Base-by-base conservation (phyloP, 306 rosid species). In the Geum urbanum region DNA sequence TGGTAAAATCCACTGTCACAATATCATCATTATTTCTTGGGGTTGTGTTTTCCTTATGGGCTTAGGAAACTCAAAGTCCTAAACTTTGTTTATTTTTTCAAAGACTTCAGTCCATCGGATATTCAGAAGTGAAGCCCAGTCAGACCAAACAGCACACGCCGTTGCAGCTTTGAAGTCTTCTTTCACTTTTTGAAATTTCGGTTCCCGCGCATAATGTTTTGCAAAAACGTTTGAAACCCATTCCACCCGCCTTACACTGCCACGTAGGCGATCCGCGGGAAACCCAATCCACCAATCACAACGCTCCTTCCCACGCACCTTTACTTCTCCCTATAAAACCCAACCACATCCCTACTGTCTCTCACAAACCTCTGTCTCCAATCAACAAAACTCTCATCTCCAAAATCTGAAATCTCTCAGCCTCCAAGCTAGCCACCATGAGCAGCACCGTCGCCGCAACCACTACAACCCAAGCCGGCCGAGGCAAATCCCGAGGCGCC, bases 191-290 rank as follows among this genome's bases (percentile, higher is more conserved):
- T 24, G 27, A 24, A 24, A 24, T 24, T 24, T 24, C 27, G 27
- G 27, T 24, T 24, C 27, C 27, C 27, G 27, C 27, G 27, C 27
- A 24, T 24, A 24, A 24, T 24, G 27, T 24, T 24, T 24, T 24
- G 27, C 27, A 24, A 24, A 24, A 24, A 24, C 27, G 27, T 24
- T 24, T 24, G 27, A 24, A 24, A 24, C 27, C 27, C 27, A 24
- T 24, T n/a, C n/a, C n/a, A n/a, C n/a, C n/a, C n/a, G n/a, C n/a
- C 6, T n/a, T 7, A 0, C 1, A 4, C 11, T 22, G 76, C 90
- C 88, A 88, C 84, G 87, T 39, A 84, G 90, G 88, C 80, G 51
- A 88, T 85, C 90, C 88, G 64, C 46, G 71, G 20, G 44, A 61
- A 15, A 57, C 20, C 45, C 24, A 0, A 0, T 3, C 9, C 13